These are phyloP conservation scores for Calonectria pseudoreteaudii DNA, from an alignment of 2,329 filamentous ascomycete genomes.

Conservation along the genomic window DNA sequence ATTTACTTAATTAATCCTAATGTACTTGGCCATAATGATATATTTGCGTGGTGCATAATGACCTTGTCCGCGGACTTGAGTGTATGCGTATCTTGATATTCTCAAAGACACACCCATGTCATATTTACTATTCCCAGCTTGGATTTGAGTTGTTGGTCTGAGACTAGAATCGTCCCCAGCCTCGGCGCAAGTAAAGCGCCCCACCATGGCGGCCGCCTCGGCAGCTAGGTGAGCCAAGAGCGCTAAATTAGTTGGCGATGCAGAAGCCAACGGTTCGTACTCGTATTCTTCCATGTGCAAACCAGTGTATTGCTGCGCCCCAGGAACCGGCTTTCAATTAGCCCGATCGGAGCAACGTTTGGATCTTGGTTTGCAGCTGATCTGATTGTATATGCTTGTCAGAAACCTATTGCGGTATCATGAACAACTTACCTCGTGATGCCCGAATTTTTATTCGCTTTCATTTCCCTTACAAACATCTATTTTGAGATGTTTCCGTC, in stretches of 20 bases:
- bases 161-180: neutral
- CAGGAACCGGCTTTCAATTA: neutral
- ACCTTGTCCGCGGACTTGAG: too few relatives aligned
- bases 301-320: neutral
- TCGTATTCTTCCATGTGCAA: neutral
- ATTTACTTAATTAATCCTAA: neutral
- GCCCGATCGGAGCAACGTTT: neutral
- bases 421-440: neutral
- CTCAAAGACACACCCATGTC: neutral
- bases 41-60: neutral
- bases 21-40: neutral
- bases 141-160: too few relatives aligned
- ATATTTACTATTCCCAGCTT: too few relatives aligned
- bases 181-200: neutral
- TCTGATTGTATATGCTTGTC: neutral
- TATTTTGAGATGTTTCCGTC: neutral
- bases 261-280: neutral
- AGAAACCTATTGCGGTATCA: neutral
- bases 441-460: neutral
- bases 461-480: neutral
- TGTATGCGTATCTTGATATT: neutral
- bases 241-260: neutral
- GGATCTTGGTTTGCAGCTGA: neutral
- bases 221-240: neutral
- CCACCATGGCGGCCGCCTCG: too few relatives aligned